These are phyloP conservation scores for Rhodotorula sp. DNA, from an alignment of 1,284 basidiomycete genomes.

Conservation along the genomic window DNA sequence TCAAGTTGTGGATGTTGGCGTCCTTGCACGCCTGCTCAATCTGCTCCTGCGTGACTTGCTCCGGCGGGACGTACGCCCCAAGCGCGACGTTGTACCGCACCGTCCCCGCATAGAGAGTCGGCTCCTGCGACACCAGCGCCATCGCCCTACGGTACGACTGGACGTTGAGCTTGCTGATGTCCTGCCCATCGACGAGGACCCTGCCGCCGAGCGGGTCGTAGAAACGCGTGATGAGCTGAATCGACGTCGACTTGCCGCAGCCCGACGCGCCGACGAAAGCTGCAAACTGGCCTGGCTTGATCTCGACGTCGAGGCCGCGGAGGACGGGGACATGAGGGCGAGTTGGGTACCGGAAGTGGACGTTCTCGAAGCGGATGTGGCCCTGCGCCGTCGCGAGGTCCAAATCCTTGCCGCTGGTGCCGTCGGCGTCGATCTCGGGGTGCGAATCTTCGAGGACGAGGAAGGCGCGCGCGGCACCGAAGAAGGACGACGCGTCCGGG, in stretches of 20 bases:
- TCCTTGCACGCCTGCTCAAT: constrained; percentile 72
- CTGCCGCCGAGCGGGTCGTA: constrained; percentile 75
- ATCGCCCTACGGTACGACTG: constrained; percentile 49
- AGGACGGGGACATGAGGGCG: constrained; percentile 83
- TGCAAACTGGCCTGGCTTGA: constrained; percentile 85
- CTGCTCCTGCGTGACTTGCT: constrained; percentile 82
- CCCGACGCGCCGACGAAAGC: constrained; percentile 73
- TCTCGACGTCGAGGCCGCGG: constrained; percentile 70
- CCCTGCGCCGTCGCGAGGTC: constrained; percentile 20
- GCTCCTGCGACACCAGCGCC: constrained; percentile 82
- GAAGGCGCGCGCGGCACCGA: constrained; percentile 73
- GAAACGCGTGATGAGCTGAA: constrained; percentile 85
- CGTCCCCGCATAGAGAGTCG: constrained; percentile 83
- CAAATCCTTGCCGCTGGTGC: constrained; percentile 28
- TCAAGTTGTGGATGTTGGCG: constrained; percentile 78
- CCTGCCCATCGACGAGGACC: constrained; percentile 75
- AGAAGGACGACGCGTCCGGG: constrained; percentile 87
- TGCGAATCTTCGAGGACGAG: constrained; percentile 75
- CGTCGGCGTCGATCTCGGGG: constrained; percentile 40
- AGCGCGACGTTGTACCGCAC: constrained; percentile 86
- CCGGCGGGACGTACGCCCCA: constrained; percentile 69
- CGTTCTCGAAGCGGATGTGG: constrained; percentile 41
- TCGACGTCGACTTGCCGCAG: constrained; percentile 83
- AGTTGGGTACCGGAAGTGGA: constrained; percentile 68
- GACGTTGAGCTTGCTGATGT: constrained; percentile 73